Evolutionary conservation across 306 rosid species (phyloP).

Genomic region (Rubus parviflorus): DNA sequence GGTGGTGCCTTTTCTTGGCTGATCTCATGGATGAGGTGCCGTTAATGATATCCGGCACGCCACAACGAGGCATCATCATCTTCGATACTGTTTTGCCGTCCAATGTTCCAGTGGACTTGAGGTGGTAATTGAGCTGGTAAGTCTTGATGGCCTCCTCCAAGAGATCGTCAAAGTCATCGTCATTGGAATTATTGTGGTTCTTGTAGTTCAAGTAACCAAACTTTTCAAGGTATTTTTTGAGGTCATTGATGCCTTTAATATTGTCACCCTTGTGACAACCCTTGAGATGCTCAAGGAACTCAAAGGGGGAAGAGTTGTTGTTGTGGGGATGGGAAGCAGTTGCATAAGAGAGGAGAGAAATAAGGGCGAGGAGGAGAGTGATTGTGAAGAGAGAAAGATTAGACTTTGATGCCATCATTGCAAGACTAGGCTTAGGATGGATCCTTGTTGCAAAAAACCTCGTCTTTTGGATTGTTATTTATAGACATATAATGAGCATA

Average conservation of each 20-base stretch:
- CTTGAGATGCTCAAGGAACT: conserved; percentile 24
- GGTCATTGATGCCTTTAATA: conserved; percentile 27
- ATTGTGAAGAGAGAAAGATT: background rate
- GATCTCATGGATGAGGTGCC: conserved; percentile 30
- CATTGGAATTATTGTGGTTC: background rate
- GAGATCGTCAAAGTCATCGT: conserved; percentile 25
- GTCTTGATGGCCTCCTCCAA: conserved; percentile 38
- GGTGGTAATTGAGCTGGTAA: conserved; percentile 31
- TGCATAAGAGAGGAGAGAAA: conserved; percentile 3
- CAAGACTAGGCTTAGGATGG: background rate
- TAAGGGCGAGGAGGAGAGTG: background rate
- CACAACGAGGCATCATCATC: conserved; percentile 47
- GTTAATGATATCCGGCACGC: conserved; percentile 29
- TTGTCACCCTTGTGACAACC: conserved; percentile 40
- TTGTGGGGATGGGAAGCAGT: background rate
- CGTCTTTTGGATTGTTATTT: background rate
- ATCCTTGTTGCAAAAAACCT: background rate
- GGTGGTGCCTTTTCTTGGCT: background rate
- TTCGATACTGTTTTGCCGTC: conserved; percentile 30
- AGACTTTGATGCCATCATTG: conserved; percentile 24
- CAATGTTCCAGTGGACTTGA: conserved; percentile 24
- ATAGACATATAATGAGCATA: background rate
- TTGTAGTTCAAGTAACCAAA: conserved; percentile 36
- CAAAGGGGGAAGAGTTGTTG: conserved; percentile 21
- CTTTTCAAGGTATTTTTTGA: conserved; percentile 32